These are phyloP conservation scores for Macadamia tetraphylla DNA, from an alignment of 164 flowering plant species.

Conservation along the genomic window DNA sequence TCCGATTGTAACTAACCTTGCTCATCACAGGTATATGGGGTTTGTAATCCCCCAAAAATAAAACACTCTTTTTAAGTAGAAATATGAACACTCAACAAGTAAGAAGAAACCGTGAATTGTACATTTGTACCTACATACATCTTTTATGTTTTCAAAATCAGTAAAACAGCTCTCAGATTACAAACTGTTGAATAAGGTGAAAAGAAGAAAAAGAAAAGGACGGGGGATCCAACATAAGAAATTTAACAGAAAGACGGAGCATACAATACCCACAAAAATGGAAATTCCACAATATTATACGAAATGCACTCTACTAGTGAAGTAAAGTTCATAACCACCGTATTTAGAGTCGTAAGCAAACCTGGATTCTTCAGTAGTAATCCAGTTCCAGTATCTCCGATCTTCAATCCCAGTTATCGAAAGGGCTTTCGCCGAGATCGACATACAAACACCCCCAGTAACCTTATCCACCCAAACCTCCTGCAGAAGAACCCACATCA, in stretches of 20 bases:
- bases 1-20: too few relatives aligned
- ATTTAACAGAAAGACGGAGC: not conserved
- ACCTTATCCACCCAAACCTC: conserved; percentile 84
- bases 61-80: too few relatives aligned
- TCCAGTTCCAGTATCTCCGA: conserved; percentile 93
- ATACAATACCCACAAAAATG: not conserved
- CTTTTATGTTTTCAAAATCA: not conserved
- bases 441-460: conserved; percentile 78
- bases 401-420: conserved; percentile 91
- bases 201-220: too few relatives aligned
- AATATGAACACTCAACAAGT: too few relatives aligned
- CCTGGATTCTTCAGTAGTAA: conserved; percentile 96
- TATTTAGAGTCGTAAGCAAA: conserved; percentile 14
- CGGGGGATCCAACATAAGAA: not conserved
- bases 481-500: conserved; percentile 33
- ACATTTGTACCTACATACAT: too few relatives aligned
- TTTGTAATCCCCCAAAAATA: too few relatives aligned
- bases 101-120: too few relatives aligned
- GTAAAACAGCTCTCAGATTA: not conserved
- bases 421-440: conserved; percentile 79
- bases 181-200: not conserved
- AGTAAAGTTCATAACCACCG: not conserved
- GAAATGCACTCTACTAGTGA: not conserved
- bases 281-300: not conserved
- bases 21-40: too few relatives aligned